A percentile compares a stretch with the other conserved stretches of the same genome.
Conservation (phyloP, 495 filamentous ascomycete genomes). For the Aspergillus diversus region DNA sequence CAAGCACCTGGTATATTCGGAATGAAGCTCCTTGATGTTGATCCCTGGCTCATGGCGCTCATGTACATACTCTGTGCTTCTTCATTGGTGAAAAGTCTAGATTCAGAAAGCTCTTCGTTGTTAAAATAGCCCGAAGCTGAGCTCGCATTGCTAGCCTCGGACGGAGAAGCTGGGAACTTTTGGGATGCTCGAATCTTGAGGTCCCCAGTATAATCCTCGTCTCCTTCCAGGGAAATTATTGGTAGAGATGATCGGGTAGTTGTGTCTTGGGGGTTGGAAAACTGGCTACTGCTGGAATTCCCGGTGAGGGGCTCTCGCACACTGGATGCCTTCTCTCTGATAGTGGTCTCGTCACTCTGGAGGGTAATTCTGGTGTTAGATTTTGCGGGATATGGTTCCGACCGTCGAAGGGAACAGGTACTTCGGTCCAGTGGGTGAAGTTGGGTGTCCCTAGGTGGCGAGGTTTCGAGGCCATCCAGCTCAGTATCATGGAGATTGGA, state of each 20-base stretch:
- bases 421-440: slow-evolving; percentile 15
- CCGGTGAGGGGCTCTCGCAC: slow-evolving; percentile 6
- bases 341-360: not conserved
- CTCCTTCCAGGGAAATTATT: not conserved
- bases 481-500: slow-evolving; percentile 49
- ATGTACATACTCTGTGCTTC: slow-evolving; percentile 98
- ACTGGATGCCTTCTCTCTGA: not conserved
- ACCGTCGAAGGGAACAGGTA: slow-evolving; percentile 23
- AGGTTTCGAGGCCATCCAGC: slow-evolving; percentile 28
- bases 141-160: slow-evolving; percentile 30
- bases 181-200: slow-evolving; percentile 6
- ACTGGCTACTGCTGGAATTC: slow-evolving; percentile 5
- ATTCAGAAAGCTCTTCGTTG: slow-evolving; percentile 64
- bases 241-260: slow-evolving; percentile 2
- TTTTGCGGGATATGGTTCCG: slow-evolving; percentile 10
- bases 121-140: slow-evolving; percentile 28
- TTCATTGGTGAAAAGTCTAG: slow-evolving; percentile 83
- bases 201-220: not conserved
- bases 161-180: slow-evolving; percentile 24
- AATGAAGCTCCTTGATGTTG: slow-evolving; percentile 39
- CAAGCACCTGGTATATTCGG: slow-evolving; percentile 63
- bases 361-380: slow-evolving; percentile 6
- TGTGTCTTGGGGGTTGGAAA: slow-evolving; percentile 1
- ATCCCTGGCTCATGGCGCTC: slow-evolving; percentile 63
- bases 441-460: slow-evolving; percentile 13